phyloP scores from a whole-genome alignment of 768 basidiomycete species.

The Imleria badia region DNA sequence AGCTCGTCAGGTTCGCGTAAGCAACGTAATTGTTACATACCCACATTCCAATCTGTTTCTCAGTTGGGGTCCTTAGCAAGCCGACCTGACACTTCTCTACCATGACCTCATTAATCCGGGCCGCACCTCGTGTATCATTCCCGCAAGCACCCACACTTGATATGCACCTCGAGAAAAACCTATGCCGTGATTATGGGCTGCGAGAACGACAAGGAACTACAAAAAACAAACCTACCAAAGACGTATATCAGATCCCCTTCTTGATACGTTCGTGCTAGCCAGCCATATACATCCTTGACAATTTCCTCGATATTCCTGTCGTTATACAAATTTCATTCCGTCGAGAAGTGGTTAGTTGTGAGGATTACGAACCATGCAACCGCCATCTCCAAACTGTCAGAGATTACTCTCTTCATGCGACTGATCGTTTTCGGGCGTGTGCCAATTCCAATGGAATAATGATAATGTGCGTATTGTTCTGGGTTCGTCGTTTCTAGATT shows the following conservation, averaged over 20 bases:
- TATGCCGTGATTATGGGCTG: not conserved
- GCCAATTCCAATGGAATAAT: slow-evolving; percentile 38
- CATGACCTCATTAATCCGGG: no score
- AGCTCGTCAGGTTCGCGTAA: no score
- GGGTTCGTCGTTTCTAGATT: slow-evolving; percentile 1
- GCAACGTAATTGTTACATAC: no score
- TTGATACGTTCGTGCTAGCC: no score
- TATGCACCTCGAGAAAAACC: slow-evolving; percentile 47
- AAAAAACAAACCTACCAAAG: no score
- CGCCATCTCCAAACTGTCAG: not conserved
- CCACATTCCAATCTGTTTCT: no score
- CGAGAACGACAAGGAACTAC: not conserved
- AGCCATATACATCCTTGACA: no score
- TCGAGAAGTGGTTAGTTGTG: no score
- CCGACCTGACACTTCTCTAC: not conserved
- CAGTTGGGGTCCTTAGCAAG: no score
- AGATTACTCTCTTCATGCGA: not conserved
- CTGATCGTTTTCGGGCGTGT: slow-evolving; percentile 15
- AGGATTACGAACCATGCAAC: not conserved
- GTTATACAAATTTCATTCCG: no score
- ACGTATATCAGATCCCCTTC: no score
- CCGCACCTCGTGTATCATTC: slow-evolving; percentile 32
- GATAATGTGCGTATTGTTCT: slow-evolving; percentile 28
- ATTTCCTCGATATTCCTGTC: not conserved
- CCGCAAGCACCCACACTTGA: slow-evolving; percentile 43